Conservation (phyloP, 2,329 filamentous ascomycete genomes). For the Rutstroemia sp. region DNA sequence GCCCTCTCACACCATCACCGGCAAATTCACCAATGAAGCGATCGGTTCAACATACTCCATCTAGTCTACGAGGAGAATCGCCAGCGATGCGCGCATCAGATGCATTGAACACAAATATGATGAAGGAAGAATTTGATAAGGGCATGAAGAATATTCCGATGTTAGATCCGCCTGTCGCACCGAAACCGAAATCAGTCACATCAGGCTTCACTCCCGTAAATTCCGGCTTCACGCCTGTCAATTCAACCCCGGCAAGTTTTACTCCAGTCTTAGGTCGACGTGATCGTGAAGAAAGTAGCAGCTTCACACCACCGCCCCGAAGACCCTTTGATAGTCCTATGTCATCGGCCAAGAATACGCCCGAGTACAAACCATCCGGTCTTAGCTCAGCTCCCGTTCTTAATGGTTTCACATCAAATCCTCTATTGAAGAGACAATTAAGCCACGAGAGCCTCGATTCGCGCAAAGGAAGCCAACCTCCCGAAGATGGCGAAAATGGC, state of each 20-base stretch:
- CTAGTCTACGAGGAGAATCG: conserved; percentile 54
- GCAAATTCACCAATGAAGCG: conserved; percentile 66
- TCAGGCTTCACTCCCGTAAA: conserved; percentile 36
- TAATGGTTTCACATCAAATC: conserved; percentile 43
- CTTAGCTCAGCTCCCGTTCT: conserved; percentile 43
- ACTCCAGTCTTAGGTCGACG: conserved; percentile 34
- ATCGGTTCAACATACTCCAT: conserved; percentile 51
- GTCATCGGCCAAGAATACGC: conserved; percentile 55
- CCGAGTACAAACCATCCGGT: conserved; percentile 52
- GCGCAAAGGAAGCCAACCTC: conserved; percentile 24
- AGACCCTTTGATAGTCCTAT: conserved; percentile 54
- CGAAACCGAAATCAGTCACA: conserved; percentile 16
- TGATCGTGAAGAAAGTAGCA: conserved; percentile 44
- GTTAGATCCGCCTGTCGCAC: conserved; percentile 25
- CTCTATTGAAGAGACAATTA: conserved; percentile 66
- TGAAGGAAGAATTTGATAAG: conserved; percentile 34
- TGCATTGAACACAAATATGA: conserved; percentile 45
- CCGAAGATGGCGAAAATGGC: conserved; percentile 48
- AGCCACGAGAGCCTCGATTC: conserved; percentile 45
- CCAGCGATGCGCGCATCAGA: conserved; percentile 54
- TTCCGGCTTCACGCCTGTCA: conserved; percentile 49
- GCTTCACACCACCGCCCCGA: conserved; percentile 43
- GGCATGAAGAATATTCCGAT: conserved; percentile 30
- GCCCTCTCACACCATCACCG: conserved; percentile 76
- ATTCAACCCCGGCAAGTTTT: not conserved